Evolutionary conservation across 73 alveolate species (phyloP).

Genomic region (Durusdinium trenchii): DNA sequence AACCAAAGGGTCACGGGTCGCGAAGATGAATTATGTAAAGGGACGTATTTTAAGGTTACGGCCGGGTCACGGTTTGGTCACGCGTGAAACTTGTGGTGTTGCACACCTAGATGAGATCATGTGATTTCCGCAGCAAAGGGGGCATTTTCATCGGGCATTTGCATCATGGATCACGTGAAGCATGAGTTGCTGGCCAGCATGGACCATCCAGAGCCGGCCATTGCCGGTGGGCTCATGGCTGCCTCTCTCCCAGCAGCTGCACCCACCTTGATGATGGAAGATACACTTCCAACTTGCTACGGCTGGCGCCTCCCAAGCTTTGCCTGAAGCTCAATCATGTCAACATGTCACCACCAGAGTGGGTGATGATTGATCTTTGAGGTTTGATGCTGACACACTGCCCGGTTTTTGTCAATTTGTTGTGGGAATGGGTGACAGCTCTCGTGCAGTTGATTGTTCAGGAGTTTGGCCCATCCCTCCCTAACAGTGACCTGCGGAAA

Average conservation of each 20-base stretch:
- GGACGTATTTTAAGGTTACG: constrained; percentile 42
- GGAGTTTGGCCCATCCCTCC: not conserved
- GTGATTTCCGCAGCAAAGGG: too few relatives aligned
- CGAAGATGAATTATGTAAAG: too few relatives aligned
- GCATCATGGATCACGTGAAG: not conserved
- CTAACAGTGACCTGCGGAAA: not conserved
- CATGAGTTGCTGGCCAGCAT: not conserved
- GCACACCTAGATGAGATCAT: not conserved
- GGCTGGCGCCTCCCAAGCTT: too few relatives aligned
- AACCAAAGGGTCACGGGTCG: constrained; percentile 3
- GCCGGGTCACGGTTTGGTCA: constrained; percentile 15
- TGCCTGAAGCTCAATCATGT: too few relatives aligned
- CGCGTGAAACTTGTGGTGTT: not conserved
- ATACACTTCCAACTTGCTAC: too few relatives aligned
- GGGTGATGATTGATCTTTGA: not conserved
- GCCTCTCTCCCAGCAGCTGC: not conserved
- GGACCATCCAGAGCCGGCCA: not conserved
- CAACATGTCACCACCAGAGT: too few relatives aligned
- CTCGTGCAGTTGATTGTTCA: too few relatives aligned
- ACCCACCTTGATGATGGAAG: not conserved
- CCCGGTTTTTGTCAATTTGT: not conserved
- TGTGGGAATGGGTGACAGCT: not conserved
- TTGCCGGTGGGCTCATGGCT: not conserved
- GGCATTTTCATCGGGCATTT: not conserved
- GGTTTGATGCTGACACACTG: not conserved